Percentiles rank a stretch among this genome's conserved stretches.
Evolutionary conservation across 345 rosid species (phyloP).

Genomic region (Garcia nutans): DNA sequence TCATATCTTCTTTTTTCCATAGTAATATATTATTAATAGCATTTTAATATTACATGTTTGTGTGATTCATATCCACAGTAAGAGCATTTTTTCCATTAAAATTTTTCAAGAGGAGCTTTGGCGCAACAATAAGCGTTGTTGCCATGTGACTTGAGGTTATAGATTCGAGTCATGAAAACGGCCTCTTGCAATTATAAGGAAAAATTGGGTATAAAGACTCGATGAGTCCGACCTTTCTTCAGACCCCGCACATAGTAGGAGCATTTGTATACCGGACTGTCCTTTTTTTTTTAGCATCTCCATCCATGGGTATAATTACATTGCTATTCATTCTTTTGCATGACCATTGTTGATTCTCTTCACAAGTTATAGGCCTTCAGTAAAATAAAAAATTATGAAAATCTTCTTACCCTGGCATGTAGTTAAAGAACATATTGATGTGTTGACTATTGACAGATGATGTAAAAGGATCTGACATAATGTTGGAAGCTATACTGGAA

Average conservation of each 20-base stretch:
- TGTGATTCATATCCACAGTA: not conserved
- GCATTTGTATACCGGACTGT: too few species aligned
- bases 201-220: too few species aligned
- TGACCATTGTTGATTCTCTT: not conserved
- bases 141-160: too few species aligned
- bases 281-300: too few species aligned
- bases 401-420: constrained; percentile 28
- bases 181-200: too few species aligned
- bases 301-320: not conserved
- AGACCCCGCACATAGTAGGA: too few species aligned
- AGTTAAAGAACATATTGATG: constrained; percentile 13
- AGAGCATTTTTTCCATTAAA: not conserved
- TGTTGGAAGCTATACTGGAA: constrained; percentile 66
- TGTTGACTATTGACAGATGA: constrained; percentile 37
- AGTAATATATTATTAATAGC: not conserved
- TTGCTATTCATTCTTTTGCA: not conserved
- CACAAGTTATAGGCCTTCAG: not conserved
- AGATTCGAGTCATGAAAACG: too few species aligned
- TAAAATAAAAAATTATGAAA: not conserved
- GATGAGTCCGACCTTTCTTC: too few species aligned
- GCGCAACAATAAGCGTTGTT: too few species aligned
- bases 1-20: not conserved
- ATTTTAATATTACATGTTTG: not conserved
- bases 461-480: constrained; percentile 56
- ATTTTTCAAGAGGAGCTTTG: too few species aligned